phyloP scores from a whole-genome alignment of 1,139 yeast genomes.

The Candida sp. region DNA sequence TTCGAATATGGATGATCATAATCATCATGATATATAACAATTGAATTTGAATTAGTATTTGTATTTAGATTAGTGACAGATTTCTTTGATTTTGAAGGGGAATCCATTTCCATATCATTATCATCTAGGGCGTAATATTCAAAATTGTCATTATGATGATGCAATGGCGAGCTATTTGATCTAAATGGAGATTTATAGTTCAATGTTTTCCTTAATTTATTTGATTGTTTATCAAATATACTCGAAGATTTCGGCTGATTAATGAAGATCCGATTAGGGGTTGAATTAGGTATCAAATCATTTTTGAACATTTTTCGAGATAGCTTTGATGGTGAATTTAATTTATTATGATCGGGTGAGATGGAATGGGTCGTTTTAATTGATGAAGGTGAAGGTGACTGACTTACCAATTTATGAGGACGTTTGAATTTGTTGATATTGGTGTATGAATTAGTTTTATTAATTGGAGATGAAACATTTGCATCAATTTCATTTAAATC shows the following conservation, averaged over 20 bases:
- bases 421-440: slow-evolving; percentile 41
- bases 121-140: slow-evolving; percentile 32
- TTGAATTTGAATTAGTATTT: slow-evolving; percentile 14
- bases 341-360: slow-evolving; percentile 10
- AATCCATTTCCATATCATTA: slow-evolving; percentile 22
- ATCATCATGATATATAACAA: slow-evolving; percentile 16
- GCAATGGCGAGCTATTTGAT: slow-evolving; percentile 15
- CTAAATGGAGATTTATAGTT: slow-evolving; percentile 7
- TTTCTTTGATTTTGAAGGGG: slow-evolving; percentile 36
- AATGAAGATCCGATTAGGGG: slow-evolving; percentile 7
- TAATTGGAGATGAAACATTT: neutral
- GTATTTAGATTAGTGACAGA: slow-evolving; percentile 10
- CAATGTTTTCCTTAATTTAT: slow-evolving; percentile 9
- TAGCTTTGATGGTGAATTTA: slow-evolving; percentile 30
- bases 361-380: slow-evolving; percentile 9
- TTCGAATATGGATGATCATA: slow-evolving; percentile 1
- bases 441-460: slow-evolving; percentile 7
- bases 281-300: slow-evolving; percentile 31
- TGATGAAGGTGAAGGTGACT: slow-evolving; percentile 43
- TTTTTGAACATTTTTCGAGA: slow-evolving; percentile 33
- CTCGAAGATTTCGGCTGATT: slow-evolving; percentile 14
- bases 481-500: slow-evolving; percentile 22
- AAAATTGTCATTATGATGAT: slow-evolving; percentile 13
- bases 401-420: slow-evolving; percentile 45
- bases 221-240: slow-evolving; percentile 14